phyloP scores from a whole-genome alignment of 108 stramenopile genomes.

The Aurantiochytrium sp. region DNA sequence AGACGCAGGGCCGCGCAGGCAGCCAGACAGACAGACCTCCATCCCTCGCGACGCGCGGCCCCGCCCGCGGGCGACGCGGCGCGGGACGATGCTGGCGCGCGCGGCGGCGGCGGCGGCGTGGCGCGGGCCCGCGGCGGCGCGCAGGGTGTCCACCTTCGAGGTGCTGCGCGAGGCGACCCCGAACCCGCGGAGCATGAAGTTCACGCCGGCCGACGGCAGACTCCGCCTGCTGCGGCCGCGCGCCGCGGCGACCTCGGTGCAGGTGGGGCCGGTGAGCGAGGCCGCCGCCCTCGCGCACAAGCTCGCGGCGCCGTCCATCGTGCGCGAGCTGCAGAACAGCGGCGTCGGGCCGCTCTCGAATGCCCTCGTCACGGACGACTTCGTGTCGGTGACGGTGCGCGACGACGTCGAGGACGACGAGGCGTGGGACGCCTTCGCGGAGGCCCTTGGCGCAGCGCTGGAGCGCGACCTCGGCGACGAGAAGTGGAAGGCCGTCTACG shows the following conservation, averaged over 20 bases:
- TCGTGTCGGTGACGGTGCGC: not conserved
- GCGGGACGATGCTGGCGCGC: no score
- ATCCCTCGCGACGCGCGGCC: no score
- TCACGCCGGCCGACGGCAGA: not conserved
- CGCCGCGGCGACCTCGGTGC: not conserved
- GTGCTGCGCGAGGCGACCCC: not conserved
- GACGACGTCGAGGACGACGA: not conserved
- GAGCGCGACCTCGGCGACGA: not conserved
- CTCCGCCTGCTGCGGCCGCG: not conserved
- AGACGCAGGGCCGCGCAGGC: no score
- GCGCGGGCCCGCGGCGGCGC: no score
- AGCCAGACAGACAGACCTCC: no score
- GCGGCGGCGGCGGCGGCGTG: no score
- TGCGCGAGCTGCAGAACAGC: not conserved
- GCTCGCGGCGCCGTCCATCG: not conserved
- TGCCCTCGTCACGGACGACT: not conserved
- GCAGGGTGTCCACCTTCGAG: not conserved
- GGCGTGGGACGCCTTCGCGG: not conserved
- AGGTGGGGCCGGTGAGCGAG: not conserved
- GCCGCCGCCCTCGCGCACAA: not conserved
- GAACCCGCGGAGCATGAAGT: not conserved
- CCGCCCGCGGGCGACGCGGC: no score
- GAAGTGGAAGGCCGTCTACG: not conserved
- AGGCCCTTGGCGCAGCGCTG: not conserved
- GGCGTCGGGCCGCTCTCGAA: not conserved